A percentile compares a stretch with the other conserved stretches of the same genome.
These are phyloP conservation scores for Microstroma glucosiphilum DNA, from an alignment of 1,284 basidiomycete species.

Conservation along the genomic window DNA sequence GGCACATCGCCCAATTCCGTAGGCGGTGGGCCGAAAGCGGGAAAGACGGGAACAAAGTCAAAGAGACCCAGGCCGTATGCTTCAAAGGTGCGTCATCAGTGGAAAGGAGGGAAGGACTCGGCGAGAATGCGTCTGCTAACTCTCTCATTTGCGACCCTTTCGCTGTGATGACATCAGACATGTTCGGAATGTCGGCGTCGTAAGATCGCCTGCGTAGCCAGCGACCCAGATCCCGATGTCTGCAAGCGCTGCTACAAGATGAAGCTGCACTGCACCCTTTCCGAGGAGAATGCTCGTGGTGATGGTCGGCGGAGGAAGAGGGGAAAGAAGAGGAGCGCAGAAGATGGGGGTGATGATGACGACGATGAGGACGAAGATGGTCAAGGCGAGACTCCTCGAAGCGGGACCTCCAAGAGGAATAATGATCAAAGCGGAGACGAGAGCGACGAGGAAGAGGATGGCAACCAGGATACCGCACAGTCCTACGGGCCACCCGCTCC, in stretches of 20 bases:
- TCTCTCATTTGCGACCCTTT: too few species aligned
- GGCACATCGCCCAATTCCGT: background rate
- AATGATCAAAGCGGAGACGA: too few species aligned
- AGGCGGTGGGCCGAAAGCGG: too few species aligned
- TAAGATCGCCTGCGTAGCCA: constrained; percentile 7
- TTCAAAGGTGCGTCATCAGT: background rate
- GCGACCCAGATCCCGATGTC: background rate
- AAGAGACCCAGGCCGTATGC: background rate
- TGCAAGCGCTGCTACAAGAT: constrained; percentile 8
- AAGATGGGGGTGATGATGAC: background rate
- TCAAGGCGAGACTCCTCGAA: background rate
- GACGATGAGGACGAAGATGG: background rate
- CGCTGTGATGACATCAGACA: background rate
- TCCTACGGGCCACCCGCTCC: too few species aligned
- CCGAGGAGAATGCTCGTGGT: background rate
- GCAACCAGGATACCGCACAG: too few species aligned
- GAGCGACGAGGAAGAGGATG: too few species aligned
- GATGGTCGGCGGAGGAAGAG: background rate
- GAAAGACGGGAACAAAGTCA: background rate
- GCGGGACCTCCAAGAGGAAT: background rate
- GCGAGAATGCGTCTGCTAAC: too few species aligned
- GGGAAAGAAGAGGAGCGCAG: background rate
- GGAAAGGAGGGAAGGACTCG: too few species aligned
- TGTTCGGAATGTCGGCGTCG: constrained; percentile 4
- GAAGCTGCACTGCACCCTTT: constrained; percentile 4